Percentiles rank a stretch among this genome's conserved stretches.
phyloP scores from a whole-genome alignment of 2,329 filamentous ascomycete species.

The Pseudogymnoascus destructans region DNA sequence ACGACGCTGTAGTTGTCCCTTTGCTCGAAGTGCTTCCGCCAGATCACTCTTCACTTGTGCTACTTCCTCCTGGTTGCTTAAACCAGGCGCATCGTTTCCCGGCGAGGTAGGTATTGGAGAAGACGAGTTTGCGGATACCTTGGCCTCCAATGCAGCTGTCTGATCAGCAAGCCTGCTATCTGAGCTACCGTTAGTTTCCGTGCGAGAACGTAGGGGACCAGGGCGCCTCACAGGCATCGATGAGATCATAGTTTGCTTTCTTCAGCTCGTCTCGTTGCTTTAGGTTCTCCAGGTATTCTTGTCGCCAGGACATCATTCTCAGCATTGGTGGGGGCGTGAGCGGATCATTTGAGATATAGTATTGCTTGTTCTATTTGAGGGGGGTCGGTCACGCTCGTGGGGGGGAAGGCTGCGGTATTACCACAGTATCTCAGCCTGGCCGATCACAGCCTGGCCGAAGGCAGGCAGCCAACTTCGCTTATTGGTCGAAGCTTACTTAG shows the following conservation, averaged over 20 bases:
- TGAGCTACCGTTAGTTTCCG: conserved; percentile 25
- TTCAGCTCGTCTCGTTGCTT: conserved; percentile 58
- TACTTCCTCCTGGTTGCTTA: conserved; percentile 22
- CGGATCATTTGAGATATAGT: background rate
- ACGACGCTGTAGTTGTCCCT: conserved; percentile 51
- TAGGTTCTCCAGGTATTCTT: conserved; percentile 67
- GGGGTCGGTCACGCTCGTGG: background rate
- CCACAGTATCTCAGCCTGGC: background rate
- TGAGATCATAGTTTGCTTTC: conserved; percentile 50
- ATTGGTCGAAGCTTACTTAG: conserved; percentile 5
- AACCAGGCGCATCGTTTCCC: conserved; percentile 19
- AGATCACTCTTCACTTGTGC: conserved; percentile 55
- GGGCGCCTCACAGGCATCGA: conserved; percentile 57
- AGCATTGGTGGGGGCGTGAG: conserved; percentile 7
- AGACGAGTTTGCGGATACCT: conserved; percentile 32
- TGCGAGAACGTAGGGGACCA: conserved; percentile 13
- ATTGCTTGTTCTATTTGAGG: background rate
- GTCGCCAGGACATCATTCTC: conserved; percentile 45
- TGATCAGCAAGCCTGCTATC: conserved; percentile 56
- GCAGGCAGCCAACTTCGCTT: conserved; percentile 4
- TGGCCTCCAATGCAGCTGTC: conserved; percentile 47
- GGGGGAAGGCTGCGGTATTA: conserved; percentile 7
- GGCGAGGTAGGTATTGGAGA: conserved; percentile 23
- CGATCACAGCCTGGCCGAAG: background rate
- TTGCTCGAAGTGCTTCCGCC: conserved; percentile 62